Base-by-base conservation (phyloP, 495 filamentous ascomycete species). In the Penicillium verhagenii region DNA sequence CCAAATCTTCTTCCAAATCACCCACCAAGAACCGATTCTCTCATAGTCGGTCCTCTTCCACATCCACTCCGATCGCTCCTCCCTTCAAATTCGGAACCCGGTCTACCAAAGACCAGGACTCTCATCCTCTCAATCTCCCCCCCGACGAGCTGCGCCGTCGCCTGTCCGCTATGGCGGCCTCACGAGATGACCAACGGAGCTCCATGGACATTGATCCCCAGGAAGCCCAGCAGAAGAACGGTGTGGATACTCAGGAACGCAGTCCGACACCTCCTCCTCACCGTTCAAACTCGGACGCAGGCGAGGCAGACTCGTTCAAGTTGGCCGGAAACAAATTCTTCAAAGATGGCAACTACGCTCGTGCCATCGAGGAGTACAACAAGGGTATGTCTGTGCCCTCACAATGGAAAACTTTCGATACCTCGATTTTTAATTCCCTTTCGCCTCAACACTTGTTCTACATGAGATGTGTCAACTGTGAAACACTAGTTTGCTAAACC, bases 311-410 rank as follows among this genome's bases (percentile, higher is more conserved):
- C 68, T 81, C 81, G 18, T 95, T 86, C 81, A 98, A 98, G 76
- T 81, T 90, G 60, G 83, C 88, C 23, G 94, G 94, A 26, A 98
- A 98, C 76, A 95, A 92, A 63, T 93, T 88, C 65, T 98, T 96
- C 79, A 97, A 96, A 77, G 86, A 89, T 53, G 87, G 86, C 62
- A 86, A 97, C 59, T 98, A 92, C 67, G 72, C 76, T 35, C 85
- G 86, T 59, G 93, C 95, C 19, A 89, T 97, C 64, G 82, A 89
- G 57, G 90, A 96, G 67, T 98, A 97, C 67, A 92, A 87, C 47
- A 96, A 96, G 82, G 94, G 92, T 96, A 71, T 56, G 72, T 60
- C 29, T 48, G 53, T n/a, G n/a, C n/a, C 45, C 40, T n/a, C 37
- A 28, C 38, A 18, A 37, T 21, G 14, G 10, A 28, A 14, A 28